Evolutionary conservation across 257 asterid genomes (phyloP).

Genomic region (Solanum sejunctum): DNA sequence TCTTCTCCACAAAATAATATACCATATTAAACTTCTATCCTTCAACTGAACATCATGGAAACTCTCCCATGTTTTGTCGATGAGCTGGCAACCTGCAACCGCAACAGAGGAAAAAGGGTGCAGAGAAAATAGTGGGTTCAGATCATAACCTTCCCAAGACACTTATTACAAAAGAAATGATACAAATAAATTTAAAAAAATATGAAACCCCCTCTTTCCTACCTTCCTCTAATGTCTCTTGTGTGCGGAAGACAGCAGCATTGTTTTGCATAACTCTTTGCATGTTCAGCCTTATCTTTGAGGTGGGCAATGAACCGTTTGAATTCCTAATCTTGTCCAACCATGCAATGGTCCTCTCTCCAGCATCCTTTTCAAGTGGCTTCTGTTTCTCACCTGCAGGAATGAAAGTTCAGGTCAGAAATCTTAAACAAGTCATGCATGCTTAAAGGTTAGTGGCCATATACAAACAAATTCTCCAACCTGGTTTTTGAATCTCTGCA

Average conservation of each 20-base stretch:
- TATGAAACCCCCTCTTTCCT: neutral
- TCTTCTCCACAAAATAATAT: constrained; percentile 6
- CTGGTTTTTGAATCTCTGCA: constrained; percentile 79
- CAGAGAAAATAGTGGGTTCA: neutral
- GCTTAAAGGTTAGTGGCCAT: neutral
- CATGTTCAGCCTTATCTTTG: constrained; percentile 83
- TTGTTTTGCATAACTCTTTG: constrained; percentile 92
- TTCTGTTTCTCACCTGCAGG: constrained; percentile 69
- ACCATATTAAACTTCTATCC: constrained; percentile 96
- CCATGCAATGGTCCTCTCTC: constrained; percentile 89
- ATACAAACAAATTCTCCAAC: constrained; percentile 13
- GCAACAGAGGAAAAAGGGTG: neutral
- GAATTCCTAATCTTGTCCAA: constrained; percentile 91
- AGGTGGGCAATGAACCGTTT: constrained; percentile 85
- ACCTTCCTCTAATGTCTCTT: constrained; percentile 98
- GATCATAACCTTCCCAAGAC: neutral
- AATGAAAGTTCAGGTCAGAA: constrained; percentile 9
- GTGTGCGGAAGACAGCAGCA: constrained; percentile 98
- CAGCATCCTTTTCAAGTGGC: constrained; percentile 78
- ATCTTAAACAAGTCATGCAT: constrained; percentile 1
- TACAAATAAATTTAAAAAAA: neutral
- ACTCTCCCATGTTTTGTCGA: constrained; percentile 90
- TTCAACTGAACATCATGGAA: constrained; percentile 73
- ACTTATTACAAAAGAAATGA: neutral
- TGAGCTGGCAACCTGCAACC: constrained; percentile 69